Evolutionary conservation across 768 basidiomycete species (phyloP).

Genomic region (Cystobasidium ongulense): DNA sequence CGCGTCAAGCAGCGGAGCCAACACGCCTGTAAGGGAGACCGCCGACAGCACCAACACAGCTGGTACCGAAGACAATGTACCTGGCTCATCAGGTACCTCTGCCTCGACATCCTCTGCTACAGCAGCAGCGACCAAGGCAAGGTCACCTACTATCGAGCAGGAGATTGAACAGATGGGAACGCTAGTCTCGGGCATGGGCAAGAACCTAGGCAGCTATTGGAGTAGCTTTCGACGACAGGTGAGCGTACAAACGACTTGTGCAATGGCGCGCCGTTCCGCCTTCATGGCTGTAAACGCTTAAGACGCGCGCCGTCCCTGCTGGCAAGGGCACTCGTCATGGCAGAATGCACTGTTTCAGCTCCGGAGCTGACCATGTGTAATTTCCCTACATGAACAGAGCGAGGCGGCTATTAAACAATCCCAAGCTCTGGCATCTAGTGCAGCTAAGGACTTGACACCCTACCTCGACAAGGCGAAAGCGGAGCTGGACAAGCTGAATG

Average conservation of each 20-base stretch:
- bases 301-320: not conserved
- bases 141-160: constrained; percentile 16
- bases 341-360: not conserved
- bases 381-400: not conserved
- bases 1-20: constrained; percentile 3
- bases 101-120: not conserved
- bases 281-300: not conserved
- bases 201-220: constrained; percentile 31
- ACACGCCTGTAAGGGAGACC: not conserved
- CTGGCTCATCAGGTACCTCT: not conserved
- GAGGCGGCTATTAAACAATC: constrained; percentile 29
- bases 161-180: constrained; percentile 29
- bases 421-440: constrained; percentile 14
- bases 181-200: constrained; percentile 20
- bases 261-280: not conserved
- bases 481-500: constrained; percentile 34
- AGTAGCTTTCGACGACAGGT: constrained; percentile 31
- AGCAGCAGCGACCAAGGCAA: not conserved
- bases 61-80: not conserved
- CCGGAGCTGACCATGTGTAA: not conserved
- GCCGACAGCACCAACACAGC: not conserved
- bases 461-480: constrained; percentile 33
- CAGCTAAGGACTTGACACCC: constrained; percentile 31
- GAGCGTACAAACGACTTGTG: not conserved
- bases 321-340: not conserved